phyloP scores from a whole-genome alignment of 331 rosid species.

The Acacia pycnantha region DNA sequence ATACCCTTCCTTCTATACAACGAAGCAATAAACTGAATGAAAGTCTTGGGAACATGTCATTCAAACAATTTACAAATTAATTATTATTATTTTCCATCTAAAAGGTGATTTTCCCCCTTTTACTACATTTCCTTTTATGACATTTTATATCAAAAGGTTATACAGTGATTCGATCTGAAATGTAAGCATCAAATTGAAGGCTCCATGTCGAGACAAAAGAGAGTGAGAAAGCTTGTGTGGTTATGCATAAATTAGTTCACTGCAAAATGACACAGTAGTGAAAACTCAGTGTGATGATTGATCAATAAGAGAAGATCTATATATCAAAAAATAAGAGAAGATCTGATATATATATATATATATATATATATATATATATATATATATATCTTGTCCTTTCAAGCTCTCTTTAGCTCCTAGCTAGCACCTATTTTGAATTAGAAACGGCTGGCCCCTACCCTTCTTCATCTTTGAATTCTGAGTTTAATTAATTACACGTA shows the following conservation, averaged over 20 bases:
- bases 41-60: not conserved
- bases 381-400: not conserved
- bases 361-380: not conserved
- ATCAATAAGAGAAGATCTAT: not conserved
- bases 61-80: not conserved
- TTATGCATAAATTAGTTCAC: not conserved
- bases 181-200: not conserved
- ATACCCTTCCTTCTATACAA: not conserved
- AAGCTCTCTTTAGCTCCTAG: not conserved
- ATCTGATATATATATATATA: not conserved
- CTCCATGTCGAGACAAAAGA: not conserved
- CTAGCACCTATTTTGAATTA: not conserved
- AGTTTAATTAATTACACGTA: not conserved
- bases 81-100: not conserved
- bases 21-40: not conserved
- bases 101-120: not conserved
- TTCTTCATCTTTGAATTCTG: slow-evolving; percentile 12
- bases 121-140: not conserved
- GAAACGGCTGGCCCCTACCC: not conserved
- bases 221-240: not conserved
- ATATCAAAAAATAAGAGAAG: not conserved
- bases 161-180: not conserved
- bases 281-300: not conserved
- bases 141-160: not conserved
- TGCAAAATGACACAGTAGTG: not conserved